phyloP scores from a whole-genome alignment of 2,329 filamentous ascomycete species.

The Scedosporium apiospermum region DNA sequence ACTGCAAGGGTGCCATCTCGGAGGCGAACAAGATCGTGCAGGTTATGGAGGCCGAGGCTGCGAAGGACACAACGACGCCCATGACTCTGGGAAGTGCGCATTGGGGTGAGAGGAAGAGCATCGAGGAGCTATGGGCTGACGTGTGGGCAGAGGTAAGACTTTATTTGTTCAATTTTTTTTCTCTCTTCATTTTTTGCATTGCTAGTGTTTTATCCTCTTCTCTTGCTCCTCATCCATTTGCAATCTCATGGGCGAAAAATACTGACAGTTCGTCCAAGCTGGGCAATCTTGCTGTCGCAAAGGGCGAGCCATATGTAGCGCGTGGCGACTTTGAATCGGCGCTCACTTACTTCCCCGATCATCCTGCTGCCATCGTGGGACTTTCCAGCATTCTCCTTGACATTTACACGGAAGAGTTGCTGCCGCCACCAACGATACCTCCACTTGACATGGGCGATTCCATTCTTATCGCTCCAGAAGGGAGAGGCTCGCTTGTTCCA shows the following conservation, averaged over 20 bases:
- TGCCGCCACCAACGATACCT: slow-evolving; percentile 47
- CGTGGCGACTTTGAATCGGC: slow-evolving; percentile 74
- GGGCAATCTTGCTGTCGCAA: slow-evolving; percentile 56
- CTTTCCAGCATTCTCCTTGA: slow-evolving; percentile 81
- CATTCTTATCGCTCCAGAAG: background rate
- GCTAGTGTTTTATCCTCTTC: too few relatives aligned
- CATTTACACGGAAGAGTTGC: slow-evolving; percentile 62
- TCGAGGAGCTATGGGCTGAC: slow-evolving; percentile 79
- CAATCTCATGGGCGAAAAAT: background rate
- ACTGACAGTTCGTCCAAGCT: slow-evolving; percentile 37
- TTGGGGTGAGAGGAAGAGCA: slow-evolving; percentile 73
- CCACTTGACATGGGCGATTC: slow-evolving; percentile 21
- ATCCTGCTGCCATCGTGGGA: slow-evolving; percentile 69
- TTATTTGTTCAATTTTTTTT: slow-evolving; percentile 8
- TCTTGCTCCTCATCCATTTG: background rate
- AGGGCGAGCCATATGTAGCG: slow-evolving; percentile 56
- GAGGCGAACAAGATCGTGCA: slow-evolving; percentile 75
- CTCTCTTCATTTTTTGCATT: background rate
- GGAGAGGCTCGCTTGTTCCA: background rate
- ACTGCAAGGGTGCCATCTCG: slow-evolving; percentile 67
- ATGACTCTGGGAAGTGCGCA: slow-evolving; percentile 49
- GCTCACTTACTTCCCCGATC: slow-evolving; percentile 68
- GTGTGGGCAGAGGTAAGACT: slow-evolving; percentile 65
- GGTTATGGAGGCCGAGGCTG: slow-evolving; percentile 57
- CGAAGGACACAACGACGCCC: slow-evolving; percentile 52